Evolutionary conservation across 306 rosid genomes (phyloP), one percentile per base, ranked within the genome.

Genomic region (Prunus salicina): DNA sequence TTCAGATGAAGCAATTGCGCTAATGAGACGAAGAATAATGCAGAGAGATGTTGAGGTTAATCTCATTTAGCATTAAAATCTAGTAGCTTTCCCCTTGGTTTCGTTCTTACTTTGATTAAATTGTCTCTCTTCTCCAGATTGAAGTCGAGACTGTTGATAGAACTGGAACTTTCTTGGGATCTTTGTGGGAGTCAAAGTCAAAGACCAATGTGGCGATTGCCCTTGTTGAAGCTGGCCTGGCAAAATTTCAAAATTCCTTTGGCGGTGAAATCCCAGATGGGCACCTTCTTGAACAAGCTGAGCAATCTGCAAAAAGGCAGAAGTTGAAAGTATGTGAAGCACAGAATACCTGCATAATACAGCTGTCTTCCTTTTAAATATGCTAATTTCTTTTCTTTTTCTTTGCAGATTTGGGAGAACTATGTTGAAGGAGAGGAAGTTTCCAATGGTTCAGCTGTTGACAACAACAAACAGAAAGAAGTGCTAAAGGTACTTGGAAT

Each of bases 11-110:
- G 99, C 99, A 75, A 92, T 95, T 87, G 87, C 99, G 22, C 67
- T 92, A 63, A 95, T 92, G 99, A 91, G 99, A 84, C 86, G 98
- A 75, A 95, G 87, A 84, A 95, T 92, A 80, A 92, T 95, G 97
- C 99, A 95, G 86, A 88, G 97, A 88, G 99, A 95, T 79, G 99
- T 95, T 24, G 98, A 95, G 93, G 99, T 91, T 76, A 56, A 76
- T 78, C 28, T 68, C 27, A 51, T 82, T 66, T 78, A 72, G 49
- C 81, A 74, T 71, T 18, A 22, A 50, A 73, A 74, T 47, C 14
- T 38, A 4, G 53, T 57, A 55, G 14, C 77, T 57, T 76, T 73
- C 18, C 66, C 22, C 62, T 67, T 70, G 77, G 22, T 66, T 27
- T 77, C 51, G 77, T 71, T 56, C 60, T 47, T 72, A 41, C 58